Conservation (phyloP, 192 early-diverging fungal species). For the Coemansia sp. region DNA sequence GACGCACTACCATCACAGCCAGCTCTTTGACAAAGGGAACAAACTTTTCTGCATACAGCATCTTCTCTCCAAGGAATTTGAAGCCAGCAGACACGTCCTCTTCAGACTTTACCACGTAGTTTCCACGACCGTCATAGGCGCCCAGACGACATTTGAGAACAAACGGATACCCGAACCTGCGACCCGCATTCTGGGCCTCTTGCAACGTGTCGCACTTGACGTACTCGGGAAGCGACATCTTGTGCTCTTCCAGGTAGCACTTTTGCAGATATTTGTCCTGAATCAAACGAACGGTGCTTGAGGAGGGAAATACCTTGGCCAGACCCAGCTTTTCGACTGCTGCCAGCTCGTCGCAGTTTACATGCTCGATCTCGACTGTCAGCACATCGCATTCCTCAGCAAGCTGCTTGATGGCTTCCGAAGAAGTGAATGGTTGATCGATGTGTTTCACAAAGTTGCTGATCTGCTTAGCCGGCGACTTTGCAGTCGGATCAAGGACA, state of each 20-base stretch:
- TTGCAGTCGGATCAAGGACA: slow-evolving; percentile 76
- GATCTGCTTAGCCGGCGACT: slow-evolving; percentile 86
- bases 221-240: slow-evolving; percentile 68
- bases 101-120: slow-evolving; percentile 79
- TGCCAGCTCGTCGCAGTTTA: slow-evolving; percentile 66
- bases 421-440: slow-evolving; percentile 82
- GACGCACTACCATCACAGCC: slow-evolving; percentile 96
- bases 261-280: slow-evolving; percentile 98
- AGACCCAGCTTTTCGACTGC: slow-evolving; percentile 59
- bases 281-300: slow-evolving; percentile 81
- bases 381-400: slow-evolving; percentile 76
- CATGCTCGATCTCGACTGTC: slow-evolving; percentile 99
- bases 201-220: slow-evolving; percentile 55
- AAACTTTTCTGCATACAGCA: slow-evolving; percentile 94
- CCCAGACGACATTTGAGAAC: slow-evolving; percentile 94
- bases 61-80: slow-evolving; percentile 51
- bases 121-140: slow-evolving; percentile 96
- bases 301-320: slow-evolving; percentile 74
- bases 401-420: slow-evolving; percentile 71
- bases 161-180: slow-evolving; percentile 84
- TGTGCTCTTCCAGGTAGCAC: slow-evolving; percentile 62
- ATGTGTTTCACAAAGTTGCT: slow-evolving; percentile 71
- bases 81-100: slow-evolving; percentile 61
- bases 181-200: slow-evolving; percentile 53
- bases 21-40: slow-evolving; percentile 90